Base-by-base conservation (phyloP, 1,284 basidiomycete species). In the Ustilago curta region DNA sequence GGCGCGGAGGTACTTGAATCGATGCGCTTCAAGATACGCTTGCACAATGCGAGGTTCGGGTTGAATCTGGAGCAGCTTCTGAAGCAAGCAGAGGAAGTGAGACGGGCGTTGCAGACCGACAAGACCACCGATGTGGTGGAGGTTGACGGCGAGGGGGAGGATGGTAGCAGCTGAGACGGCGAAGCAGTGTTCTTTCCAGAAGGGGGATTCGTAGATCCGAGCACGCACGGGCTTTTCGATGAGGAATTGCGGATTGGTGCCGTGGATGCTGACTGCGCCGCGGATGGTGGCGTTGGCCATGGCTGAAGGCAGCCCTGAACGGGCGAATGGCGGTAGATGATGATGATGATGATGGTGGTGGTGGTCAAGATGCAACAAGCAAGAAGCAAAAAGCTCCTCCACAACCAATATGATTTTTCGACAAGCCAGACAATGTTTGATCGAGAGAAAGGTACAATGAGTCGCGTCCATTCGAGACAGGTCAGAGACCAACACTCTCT, bases 211-310 rank as follows among this genome's bases (percentile, higher is more conserved):
- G 88, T 97, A 99, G 70, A 99, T 97, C 64, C 97, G 91, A 80
- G 92, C 92, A 50, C 97, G 91, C 76, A 99, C 95, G 71, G 98
- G 92, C 59, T 95, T 97, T 88, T 99, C 97, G 50, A 99, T 92
- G 84, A 99, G 88, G 86, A 91, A 95, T 93, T 98, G 84, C 23
- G 66, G 73, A 25, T 95, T 96, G 79, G 94, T 93, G 50, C 97
- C 96, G 83, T 98, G 96, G 77, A 99, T 92, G 31, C 91, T 89
- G 45, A 89, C 87, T 29, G 94, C 93, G 25, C 91, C 92, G 57
- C 88, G 88, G 72, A 93, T 89, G 23, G 94, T 97, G 27, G 93
- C 94, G 84, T 97, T 97, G 50, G 94, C 94, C 94, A 85, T 83
- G 27, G 35, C 31, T 19, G 25, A 4, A 16, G 18, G 35, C 14